These are phyloP conservation scores for Nelumbo lutea DNA, from an alignment of 164 flowering plant species.

Conservation along the genomic window DNA sequence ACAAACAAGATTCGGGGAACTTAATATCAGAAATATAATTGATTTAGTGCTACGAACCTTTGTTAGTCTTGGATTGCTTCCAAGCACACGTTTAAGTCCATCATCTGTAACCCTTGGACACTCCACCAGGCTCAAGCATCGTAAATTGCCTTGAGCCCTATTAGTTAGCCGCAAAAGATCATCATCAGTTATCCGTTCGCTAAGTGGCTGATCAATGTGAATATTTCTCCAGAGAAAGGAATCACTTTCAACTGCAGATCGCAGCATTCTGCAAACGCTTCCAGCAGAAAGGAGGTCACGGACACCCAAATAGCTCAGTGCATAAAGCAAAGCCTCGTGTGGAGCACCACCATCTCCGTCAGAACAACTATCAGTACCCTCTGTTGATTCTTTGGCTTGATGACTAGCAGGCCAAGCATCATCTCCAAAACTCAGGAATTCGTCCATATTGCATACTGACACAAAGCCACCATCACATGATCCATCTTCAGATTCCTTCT, in stretches of 20 bases:
- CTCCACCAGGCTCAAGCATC: conserved; percentile 67
- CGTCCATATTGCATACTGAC: conserved; percentile 21
- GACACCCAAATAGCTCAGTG: conserved; percentile 56
- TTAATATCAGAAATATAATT: neutral
- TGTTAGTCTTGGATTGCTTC: conserved; percentile 53
- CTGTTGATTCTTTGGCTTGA: conserved; percentile 4
- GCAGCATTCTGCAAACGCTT: conserved; percentile 58
- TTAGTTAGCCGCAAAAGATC: conserved; percentile 53
- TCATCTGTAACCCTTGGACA: conserved; percentile 72
- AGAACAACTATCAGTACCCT: conserved; percentile 12
- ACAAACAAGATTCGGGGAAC: neutral
- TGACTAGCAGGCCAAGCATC: conserved; percentile 1
- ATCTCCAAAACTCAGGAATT: conserved; percentile 21
- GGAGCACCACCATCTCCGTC: conserved; percentile 40
- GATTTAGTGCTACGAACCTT: conserved; percentile 42
- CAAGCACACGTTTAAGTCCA: conserved; percentile 64
- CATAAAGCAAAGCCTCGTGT: conserved; percentile 51
- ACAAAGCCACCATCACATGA: conserved; percentile 18
- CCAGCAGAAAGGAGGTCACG: conserved; percentile 65
- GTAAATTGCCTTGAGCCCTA: conserved; percentile 67
- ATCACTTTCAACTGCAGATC: conserved; percentile 46
- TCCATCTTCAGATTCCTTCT: conserved; percentile 17
- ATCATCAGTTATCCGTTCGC: conserved; percentile 64
- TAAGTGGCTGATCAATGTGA: conserved; percentile 68
- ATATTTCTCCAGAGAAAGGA: conserved; percentile 70